Percentiles rank a stretch among this genome's conserved stretches.
phyloP scores from a whole-genome alignment of 495 filamentous ascomycete species.

The Aspergillus egyptiacus region DNA sequence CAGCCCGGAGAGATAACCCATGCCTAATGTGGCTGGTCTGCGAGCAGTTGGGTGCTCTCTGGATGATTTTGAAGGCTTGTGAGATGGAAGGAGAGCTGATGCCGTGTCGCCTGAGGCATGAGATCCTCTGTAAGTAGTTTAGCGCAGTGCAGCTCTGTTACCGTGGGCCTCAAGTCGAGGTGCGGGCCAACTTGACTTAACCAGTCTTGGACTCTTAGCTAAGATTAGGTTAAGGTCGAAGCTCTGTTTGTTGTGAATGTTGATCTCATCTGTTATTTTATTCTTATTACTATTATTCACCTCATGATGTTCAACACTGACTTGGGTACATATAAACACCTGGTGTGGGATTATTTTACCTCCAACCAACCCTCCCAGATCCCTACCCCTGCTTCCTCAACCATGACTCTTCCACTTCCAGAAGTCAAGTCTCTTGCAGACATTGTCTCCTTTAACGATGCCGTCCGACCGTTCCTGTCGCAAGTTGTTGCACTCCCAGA shows the following conservation, averaged over 20 bases:
- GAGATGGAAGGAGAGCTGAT: not conserved
- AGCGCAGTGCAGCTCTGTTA: not conserved
- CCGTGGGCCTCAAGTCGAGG: not conserved
- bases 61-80: no score
- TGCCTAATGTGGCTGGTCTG: not conserved
- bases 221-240: no score
- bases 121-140: not conserved
- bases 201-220: no score
- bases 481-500: constrained; percentile 70
- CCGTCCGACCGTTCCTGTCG: constrained; percentile 68
- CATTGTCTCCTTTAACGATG: constrained; percentile 63
- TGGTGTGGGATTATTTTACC: constrained; percentile 8
- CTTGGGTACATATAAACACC: no score
- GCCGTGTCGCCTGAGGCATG: constrained; percentile 6
- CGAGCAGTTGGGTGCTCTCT: no score
- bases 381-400: not conserved
- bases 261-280: not conserved
- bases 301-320: no score
- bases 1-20: not conserved
- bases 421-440: constrained; percentile 60
- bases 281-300: no score
- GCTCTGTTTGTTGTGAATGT: constrained; percentile 8
- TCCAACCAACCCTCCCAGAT: not conserved
- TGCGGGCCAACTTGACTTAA: no score
- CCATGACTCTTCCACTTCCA: constrained; percentile 62